phyloP scores from a whole-genome alignment of 2,329 filamentous ascomycete species.

The Trichoderma hamatum region DNA sequence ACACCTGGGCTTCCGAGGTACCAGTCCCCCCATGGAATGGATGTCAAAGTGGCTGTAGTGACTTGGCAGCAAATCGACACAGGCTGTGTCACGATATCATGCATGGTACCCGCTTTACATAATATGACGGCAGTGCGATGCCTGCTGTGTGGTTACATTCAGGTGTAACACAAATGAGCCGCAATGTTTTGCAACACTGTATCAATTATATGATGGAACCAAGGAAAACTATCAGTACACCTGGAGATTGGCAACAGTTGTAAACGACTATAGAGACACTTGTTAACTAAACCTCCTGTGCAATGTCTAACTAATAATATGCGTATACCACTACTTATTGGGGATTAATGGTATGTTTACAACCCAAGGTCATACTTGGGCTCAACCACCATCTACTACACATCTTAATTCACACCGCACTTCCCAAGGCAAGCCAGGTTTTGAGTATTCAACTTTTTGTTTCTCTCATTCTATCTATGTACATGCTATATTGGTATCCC shows the following conservation, averaged over 20 bases:
- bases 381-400: background rate
- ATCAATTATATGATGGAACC: background rate
- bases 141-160: background rate
- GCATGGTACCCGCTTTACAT: background rate
- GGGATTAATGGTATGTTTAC: background rate
- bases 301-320: no score
- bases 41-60: background rate
- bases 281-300: background rate
- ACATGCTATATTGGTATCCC: conserved; percentile 17
- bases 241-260: no score
- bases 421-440: background rate
- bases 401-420: background rate
- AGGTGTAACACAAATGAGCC: background rate
- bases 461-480: conserved; percentile 6
- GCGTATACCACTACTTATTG: no score
- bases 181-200: background rate
- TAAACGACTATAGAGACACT: background rate
- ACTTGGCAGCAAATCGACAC: background rate
- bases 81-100: background rate
- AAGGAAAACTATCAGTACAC: no score
- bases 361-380: background rate
- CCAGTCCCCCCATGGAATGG: background rate
- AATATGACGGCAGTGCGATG: background rate
- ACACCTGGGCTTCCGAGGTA: background rate
- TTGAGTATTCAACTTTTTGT: conserved; percentile 9